phyloP scores from a whole-genome alignment of 1,139 yeast genomes.

The Kluyveromyces marxianus region DNA sequence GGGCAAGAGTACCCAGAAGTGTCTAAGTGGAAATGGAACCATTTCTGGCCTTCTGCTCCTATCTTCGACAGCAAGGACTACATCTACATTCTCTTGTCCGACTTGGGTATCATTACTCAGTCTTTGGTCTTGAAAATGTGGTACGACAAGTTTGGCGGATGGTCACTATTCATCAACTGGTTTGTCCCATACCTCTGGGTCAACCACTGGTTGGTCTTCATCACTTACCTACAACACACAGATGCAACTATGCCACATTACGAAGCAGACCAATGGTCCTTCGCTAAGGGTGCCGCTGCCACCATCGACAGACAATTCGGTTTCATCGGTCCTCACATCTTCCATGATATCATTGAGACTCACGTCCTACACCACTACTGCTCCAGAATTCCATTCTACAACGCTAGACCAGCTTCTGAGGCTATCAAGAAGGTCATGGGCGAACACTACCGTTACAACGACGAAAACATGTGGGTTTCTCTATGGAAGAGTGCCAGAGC shows the following conservation, averaged over 20 bases:
- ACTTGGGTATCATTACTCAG: constrained; percentile 58
- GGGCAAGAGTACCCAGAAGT: constrained; percentile 60
- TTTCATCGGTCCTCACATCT: constrained; percentile 68
- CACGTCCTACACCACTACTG: constrained; percentile 84
- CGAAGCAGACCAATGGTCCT: constrained; percentile 67
- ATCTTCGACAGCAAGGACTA: constrained; percentile 64
- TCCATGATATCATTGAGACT: constrained; percentile 87
- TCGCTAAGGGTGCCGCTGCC: constrained; percentile 84
- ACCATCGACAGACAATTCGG: constrained; percentile 83
- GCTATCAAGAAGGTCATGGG: constrained; percentile 82
- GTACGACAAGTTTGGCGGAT: constrained; percentile 55
- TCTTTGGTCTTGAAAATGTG: constrained; percentile 52
- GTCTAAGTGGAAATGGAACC: constrained; percentile 46
- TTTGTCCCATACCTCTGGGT: constrained; percentile 72
- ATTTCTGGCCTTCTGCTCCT: constrained; percentile 68
- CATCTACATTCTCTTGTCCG: constrained; percentile 63
- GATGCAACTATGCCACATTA: constrained; percentile 79
- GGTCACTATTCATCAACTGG: constrained; percentile 64
- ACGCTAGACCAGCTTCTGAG: constrained; percentile 71
- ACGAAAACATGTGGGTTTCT: constrained; percentile 65
- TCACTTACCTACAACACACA: constrained; percentile 79
- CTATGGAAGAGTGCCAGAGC: constrained; percentile 64
- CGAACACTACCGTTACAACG: constrained; percentile 58
- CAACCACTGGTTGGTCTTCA: constrained; percentile 85
- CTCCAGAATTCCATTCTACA: constrained; percentile 79